These are phyloP conservation scores for Venturia carpophila DNA, from an alignment of 2,329 filamentous ascomycete species.

Conservation along the genomic window DNA sequence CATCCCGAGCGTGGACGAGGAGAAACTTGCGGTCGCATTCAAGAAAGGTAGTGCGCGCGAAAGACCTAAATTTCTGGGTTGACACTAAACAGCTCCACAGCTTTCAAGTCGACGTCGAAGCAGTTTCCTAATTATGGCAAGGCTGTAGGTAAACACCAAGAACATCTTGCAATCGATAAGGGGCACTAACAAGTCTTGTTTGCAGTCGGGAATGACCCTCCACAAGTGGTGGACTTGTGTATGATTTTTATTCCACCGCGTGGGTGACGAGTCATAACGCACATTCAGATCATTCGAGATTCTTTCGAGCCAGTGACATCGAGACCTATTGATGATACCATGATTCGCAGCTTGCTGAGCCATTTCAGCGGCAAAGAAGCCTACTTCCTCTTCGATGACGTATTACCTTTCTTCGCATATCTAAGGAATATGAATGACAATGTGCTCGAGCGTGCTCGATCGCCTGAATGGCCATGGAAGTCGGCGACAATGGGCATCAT, in stretches of 20 bases:
- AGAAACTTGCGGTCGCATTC: constrained; percentile 36
- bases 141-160: constrained; percentile 31
- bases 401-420: constrained; percentile 38
- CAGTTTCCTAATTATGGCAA: constrained; percentile 54
- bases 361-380: constrained; percentile 48
- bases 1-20: constrained; percentile 36
- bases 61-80: background rate
- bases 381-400: constrained; percentile 44
- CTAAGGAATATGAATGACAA: constrained; percentile 19
- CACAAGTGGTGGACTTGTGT: background rate
- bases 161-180: background rate
- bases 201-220: background rate
- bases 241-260: background rate
- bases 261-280: background rate
- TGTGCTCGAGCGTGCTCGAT: background rate
- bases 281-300: constrained; percentile 44
- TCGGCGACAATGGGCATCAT: constrained; percentile 48
- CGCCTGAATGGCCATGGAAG: constrained; percentile 30
- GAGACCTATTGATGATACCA: constrained; percentile 33
- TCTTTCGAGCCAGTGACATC: constrained; percentile 42
- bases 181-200: background rate
- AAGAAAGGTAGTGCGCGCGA: constrained; percentile 28
- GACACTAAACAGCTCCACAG: constrained; percentile 22
- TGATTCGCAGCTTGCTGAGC: constrained; percentile 43
- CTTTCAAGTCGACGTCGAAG: constrained; percentile 42